These are phyloP conservation scores for Colletotrichum godetiae DNA, from an alignment of 2,329 filamentous ascomycete genomes.

Conservation along the genomic window DNA sequence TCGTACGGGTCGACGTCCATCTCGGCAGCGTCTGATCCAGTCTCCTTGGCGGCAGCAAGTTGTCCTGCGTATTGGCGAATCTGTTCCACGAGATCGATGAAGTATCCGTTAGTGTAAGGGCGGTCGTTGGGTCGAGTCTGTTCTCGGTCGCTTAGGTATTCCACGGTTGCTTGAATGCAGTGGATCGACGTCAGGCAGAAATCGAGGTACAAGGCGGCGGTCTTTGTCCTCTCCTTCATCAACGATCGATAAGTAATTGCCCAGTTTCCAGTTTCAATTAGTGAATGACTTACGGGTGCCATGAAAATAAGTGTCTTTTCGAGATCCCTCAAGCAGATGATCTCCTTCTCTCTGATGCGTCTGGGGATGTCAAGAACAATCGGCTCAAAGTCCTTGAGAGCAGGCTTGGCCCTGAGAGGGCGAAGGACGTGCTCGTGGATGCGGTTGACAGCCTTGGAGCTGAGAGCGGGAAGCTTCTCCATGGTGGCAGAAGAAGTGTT, in stretches of 20 bases:
- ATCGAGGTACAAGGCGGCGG: slow-evolving; percentile 78
- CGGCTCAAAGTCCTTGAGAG: slow-evolving; percentile 82
- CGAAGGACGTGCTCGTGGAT: slow-evolving; percentile 84
- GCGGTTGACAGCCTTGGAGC: slow-evolving; percentile 76
- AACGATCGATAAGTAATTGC: slow-evolving; percentile 77
- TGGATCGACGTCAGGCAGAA: slow-evolving; percentile 93
- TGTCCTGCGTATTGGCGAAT: slow-evolving; percentile 90
- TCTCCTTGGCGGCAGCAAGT: slow-evolving; percentile 79
- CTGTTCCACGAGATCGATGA: slow-evolving; percentile 95
- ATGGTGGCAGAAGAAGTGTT: slow-evolving; percentile 54
- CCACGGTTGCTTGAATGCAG: slow-evolving; percentile 90
- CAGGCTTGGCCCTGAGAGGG: slow-evolving; percentile 79
- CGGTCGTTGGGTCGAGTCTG: slow-evolving; percentile 86
- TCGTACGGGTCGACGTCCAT: slow-evolving; percentile 71
- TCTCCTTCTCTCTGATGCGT: slow-evolving; percentile 85
- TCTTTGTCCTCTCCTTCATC: slow-evolving; percentile 82
- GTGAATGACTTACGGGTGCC: slow-evolving; percentile 86
- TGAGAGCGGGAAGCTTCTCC: slow-evolving; percentile 69
- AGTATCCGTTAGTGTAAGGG: slow-evolving; percentile 96
- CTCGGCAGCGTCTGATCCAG: slow-evolving; percentile 67
- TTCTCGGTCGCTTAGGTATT: slow-evolving; percentile 86
- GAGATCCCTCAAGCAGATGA: slow-evolving; percentile 90
- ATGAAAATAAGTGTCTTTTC: slow-evolving; percentile 94
- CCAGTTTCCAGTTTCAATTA: slow-evolving; percentile 65
- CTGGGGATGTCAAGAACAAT: slow-evolving; percentile 82